These are phyloP conservation scores for Myxozyma neotropica DNA, from an alignment of 805 yeast genomes.

Conservation along the genomic window DNA sequence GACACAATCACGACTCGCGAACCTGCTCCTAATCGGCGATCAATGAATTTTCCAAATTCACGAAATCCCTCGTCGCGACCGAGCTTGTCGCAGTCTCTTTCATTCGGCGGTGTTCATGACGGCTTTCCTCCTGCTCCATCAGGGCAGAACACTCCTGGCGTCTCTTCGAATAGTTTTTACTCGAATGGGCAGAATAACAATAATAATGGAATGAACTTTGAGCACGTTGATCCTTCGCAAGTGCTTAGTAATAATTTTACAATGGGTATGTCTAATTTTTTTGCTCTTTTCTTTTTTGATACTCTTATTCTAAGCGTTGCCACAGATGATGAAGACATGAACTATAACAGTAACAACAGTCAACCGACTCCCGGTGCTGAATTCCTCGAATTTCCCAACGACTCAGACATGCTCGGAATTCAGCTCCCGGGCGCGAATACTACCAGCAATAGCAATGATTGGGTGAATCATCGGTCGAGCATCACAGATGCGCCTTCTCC, in stretches of 20 bases:
- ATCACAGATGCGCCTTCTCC: slow-evolving; percentile 9
- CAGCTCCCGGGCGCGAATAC: slow-evolving; percentile 2
- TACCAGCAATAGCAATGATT: slow-evolving; percentile 1
- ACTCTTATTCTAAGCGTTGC: background rate
- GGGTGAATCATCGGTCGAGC: slow-evolving; percentile 2
- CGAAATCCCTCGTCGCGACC: slow-evolving; percentile 21
- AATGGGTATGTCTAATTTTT: background rate
- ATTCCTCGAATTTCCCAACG: slow-evolving; percentile 23
- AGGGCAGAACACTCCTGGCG: slow-evolving; percentile 28
- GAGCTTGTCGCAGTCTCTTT: slow-evolving; percentile 23
- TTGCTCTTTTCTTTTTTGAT: background rate
- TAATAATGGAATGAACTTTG: slow-evolving; percentile 9
- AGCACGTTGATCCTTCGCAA: slow-evolving; percentile 32
- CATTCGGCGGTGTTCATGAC: slow-evolving; percentile 21
- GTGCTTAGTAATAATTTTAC: slow-evolving; percentile 17
- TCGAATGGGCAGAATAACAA: background rate
- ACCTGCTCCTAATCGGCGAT: slow-evolving; percentile 32
- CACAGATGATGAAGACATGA: slow-evolving; percentile 20
- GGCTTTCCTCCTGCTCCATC: slow-evolving; percentile 31
- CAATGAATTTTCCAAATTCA: slow-evolving; percentile 17
- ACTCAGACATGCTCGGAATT: slow-evolving; percentile 12
- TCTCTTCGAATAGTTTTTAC: slow-evolving; percentile 17
- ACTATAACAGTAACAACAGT: background rate
- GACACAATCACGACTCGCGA: slow-evolving; percentile 30
- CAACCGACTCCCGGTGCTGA: slow-evolving; percentile 15